phyloP scores from a whole-genome alignment of 108 stramenopile genomes.

The Craspedostauros australis region DNA sequence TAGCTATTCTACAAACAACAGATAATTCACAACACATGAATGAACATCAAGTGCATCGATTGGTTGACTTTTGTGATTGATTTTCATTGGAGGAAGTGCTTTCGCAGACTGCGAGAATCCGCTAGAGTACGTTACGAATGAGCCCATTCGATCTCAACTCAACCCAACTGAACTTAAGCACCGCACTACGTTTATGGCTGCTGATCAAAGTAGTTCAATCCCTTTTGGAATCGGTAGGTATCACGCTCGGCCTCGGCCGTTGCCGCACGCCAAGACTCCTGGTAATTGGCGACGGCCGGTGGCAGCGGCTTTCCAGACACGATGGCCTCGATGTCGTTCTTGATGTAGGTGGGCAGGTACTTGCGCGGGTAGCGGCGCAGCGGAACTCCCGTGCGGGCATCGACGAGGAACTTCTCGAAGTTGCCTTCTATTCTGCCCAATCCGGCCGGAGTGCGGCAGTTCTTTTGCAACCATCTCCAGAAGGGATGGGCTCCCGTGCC shows the following conservation, averaged over 20 bases:
- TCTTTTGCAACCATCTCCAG: slow-evolving; percentile 85
- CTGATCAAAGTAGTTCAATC: slow-evolving; percentile 86
- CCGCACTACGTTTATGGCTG: too few relatives aligned
- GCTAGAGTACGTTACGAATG: too few relatives aligned
- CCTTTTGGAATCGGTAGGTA: slow-evolving; percentile 87
- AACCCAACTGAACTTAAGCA: too few relatives aligned
- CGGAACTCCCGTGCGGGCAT: slow-evolving; percentile 71
- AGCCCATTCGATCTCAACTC: too few relatives aligned
- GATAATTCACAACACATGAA: too few relatives aligned
- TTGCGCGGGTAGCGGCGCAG: slow-evolving; percentile 80
- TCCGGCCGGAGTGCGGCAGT: slow-evolving; percentile 75
- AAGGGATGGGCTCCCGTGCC: slow-evolving; percentile 80
- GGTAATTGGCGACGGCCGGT: slow-evolving; percentile 70
- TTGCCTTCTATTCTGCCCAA: slow-evolving; percentile 81
- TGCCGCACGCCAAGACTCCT: slow-evolving; percentile 78
- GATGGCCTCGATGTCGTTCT: slow-evolving; percentile 72
- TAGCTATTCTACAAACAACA: too few relatives aligned
- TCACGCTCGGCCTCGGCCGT: slow-evolving; percentile 73
- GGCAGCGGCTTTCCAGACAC: slow-evolving; percentile 49
- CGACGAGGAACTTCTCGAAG: slow-evolving; percentile 87
- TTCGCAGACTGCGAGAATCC: too few relatives aligned
- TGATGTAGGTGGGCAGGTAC: slow-evolving; percentile 72
- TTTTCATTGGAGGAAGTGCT: too few relatives aligned
- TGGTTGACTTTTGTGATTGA: too few relatives aligned
- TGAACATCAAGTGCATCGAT: too few relatives aligned